Evolutionary conservation across 768 basidiomycete species (phyloP), one percentile per base, ranked within the genome.

Genomic region (Termitomyces eurrhizus): DNA sequence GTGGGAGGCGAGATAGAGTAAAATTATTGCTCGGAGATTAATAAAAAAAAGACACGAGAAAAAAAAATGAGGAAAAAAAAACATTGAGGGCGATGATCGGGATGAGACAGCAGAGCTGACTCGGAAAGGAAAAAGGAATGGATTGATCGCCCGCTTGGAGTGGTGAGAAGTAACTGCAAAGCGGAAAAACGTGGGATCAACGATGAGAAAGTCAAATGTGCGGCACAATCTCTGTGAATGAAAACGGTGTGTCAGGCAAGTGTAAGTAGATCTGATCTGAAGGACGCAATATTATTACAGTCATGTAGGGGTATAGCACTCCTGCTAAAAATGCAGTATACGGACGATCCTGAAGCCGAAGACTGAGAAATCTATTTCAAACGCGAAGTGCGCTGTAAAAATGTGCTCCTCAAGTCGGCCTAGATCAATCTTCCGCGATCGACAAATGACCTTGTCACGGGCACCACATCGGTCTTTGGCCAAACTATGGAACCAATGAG

Each of bases 21-120:
- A 52, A 52, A 36, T 72, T 60, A 18, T 46, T 24, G 18, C 42
- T 75, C 75, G 74, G 75, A 63, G 69, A 57, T 69, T 67, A 75
- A 72, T 72, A 69, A 60, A 58, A 61, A 13, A 3, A 26, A 36
- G 21, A 49, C 5, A 26, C 21, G 24, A 49, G 36, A 36, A 59
- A 26, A 56, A 32, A 50, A 35, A 36, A 14, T 21, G 35, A 46
- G 12, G 7, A 52, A 36, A 26, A 52, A 52, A 60, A 49, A 53
- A 21, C 16, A 52, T 42, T 3, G 39, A 54, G 58, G 44, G 52
- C 45, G 46, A 9, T 57, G 60, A 61, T 61, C 64, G 66, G 60
- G 57, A 55, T 57, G 36, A 46, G 5, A 7, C 21, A 26, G 11
- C 11, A 26, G 39, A 16, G 24, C 37, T n/a, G n/a, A n/a, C n/a